Evolutionary conservation across 139 green algal genomes (phyloP).

Genomic region (Edaphochlamys debaryana): DNA sequence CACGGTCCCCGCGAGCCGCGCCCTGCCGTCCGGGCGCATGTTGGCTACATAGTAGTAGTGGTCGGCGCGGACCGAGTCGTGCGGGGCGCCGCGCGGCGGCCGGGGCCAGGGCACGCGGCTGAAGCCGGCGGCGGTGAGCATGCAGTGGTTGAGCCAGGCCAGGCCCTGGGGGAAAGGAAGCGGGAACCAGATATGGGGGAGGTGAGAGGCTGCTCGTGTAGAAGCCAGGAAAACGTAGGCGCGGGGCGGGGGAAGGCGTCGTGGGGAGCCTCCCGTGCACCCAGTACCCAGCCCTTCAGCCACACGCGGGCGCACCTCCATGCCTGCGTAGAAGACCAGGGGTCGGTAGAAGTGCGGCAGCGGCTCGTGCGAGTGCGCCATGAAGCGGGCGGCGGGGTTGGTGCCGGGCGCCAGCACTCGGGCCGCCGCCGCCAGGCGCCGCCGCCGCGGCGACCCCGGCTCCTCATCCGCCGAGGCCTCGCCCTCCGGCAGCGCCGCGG

Average conservation of each 20-base stretch:
- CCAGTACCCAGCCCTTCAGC: too few species aligned
- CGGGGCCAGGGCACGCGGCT: not conserved
- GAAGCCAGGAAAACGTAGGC: too few species aligned
- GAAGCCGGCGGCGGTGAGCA: conserved; percentile 39
- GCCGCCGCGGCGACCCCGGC: too few species aligned
- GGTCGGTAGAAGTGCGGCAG: conserved; percentile 55
- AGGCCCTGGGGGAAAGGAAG: not conserved
- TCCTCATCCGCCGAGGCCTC: too few species aligned
- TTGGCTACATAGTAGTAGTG: conserved; percentile 30
- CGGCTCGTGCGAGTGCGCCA: conserved; percentile 45
- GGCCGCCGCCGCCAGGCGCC: too few species aligned
- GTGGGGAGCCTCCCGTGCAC: too few species aligned
- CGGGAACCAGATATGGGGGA: too few species aligned
- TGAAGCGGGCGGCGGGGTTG: conserved; percentile 35
- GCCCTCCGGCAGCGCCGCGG: too few species aligned
- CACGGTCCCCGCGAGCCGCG: too few species aligned
- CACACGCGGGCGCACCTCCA: not conserved
- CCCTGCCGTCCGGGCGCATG: not conserved
- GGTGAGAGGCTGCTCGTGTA: too few species aligned
- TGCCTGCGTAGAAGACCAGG: conserved; percentile 31
- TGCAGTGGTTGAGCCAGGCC: conserved; percentile 42
- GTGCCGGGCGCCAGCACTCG: not conserved
- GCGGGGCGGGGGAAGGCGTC: too few species aligned
- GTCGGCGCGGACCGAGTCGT: not conserved
- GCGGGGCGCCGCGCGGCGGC: not conserved